Base-by-base conservation (phyloP, 108 stramenopile genomes). In the Cylindrotheca fusiformis region DNA sequence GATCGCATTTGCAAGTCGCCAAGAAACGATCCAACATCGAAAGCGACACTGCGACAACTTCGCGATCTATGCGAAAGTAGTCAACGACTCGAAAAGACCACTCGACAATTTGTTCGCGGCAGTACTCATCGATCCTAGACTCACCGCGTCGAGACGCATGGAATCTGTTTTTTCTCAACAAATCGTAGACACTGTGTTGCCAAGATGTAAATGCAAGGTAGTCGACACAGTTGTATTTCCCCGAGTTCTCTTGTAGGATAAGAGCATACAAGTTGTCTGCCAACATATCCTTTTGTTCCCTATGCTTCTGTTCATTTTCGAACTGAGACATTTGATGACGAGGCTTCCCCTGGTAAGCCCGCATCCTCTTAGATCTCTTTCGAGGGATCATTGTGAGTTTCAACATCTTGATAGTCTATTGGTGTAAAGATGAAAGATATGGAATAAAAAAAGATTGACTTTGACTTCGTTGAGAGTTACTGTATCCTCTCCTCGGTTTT, bases 31-130 rank as follows among this genome's bases (percentile, higher is more conserved):
- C 86, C 48, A 87, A 58, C 54, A 82, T 68, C 26, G 69, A 75
- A 21, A 83, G 29, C 2, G 80, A 73, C 24, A 81, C 29, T 26
- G 71, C 60, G 8, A 82, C 88, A 55, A 84, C 76, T 70, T 81
- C 82, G 10, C 86, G 68, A 32, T 83, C 82, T 19, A 87, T 79
- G 22, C 77, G 74, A 62, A 84, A 84, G 78, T 87, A 80, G 56
- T 87, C 86, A 14, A 84, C 79, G 4, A 87, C 86, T 19, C 80
- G 80, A 54, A 82, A 87, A 4, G 77, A 71, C 86, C 86, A 87
- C 61, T 81, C 82, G 14, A 77, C 76, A 32, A 87, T 87, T 56
- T 84, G 79, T 57, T 86, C 79, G 19, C 91, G 82, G 54, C 85
- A 86, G 54, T 69, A 85, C 41, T 85, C 79, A 52, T 80, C 79